Conservation (phyloP, 495 filamentous ascomycete genomes). For the Pseudevernia furfuracea region DNA sequence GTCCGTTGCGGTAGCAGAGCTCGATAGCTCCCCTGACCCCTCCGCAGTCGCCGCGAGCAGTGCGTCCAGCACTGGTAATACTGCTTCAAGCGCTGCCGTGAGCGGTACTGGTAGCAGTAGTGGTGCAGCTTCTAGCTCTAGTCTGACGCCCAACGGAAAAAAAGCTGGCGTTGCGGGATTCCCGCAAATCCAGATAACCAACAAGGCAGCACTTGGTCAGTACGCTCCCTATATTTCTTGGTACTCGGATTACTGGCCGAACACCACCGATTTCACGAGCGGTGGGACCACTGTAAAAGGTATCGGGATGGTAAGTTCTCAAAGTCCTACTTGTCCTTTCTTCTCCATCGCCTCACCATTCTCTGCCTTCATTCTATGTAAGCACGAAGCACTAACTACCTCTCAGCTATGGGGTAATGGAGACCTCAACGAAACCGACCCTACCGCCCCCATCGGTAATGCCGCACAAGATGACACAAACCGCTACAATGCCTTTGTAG, state of each 20-base stretch:
- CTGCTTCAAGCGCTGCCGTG: background rate
- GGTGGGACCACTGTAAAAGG: background rate
- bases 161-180: slow-evolving; percentile 5
- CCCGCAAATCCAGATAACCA: background rate
- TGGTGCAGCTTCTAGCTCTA: background rate
- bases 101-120: background rate
- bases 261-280: background rate
- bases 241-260: slow-evolving; percentile 13
- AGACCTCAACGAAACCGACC: background rate
- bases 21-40: background rate
- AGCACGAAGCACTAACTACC: background rate
- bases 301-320: background rate
- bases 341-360: too few relatives aligned
- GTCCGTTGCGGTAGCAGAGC: background rate
- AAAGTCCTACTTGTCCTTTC: background rate
- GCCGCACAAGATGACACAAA: slow-evolving; percentile 12
- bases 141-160: background rate
- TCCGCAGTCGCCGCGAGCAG: background rate
- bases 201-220: background rate
- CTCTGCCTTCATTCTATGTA: too few relatives aligned
- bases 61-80: background rate
- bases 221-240: slow-evolving; percentile 4
- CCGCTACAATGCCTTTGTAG: slow-evolving; percentile 22
- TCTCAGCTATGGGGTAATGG: background rate
- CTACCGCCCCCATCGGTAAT: slow-evolving; percentile 8